phyloP scores from a whole-genome alignment of 345 rosid genomes.

The Rhodamnia argentea region DNA sequence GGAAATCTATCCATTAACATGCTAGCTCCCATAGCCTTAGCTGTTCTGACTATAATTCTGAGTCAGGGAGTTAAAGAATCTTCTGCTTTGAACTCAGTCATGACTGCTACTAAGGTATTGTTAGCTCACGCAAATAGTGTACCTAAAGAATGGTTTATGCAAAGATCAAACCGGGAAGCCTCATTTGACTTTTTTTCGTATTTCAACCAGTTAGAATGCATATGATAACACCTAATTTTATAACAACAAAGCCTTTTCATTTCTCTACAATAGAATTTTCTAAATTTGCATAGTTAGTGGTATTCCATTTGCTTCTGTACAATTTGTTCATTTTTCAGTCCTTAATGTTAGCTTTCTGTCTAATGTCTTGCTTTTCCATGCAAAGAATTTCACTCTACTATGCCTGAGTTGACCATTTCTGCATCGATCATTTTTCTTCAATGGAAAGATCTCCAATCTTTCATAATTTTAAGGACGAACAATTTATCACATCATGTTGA shows the following conservation, averaged over 20 bases:
- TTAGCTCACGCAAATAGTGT: neutral
- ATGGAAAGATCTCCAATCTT: neutral
- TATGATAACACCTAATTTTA: neutral
- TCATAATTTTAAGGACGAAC: neutral
- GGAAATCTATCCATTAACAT: slow-evolving; percentile 74
- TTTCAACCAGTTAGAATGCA: neutral
- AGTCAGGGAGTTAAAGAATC: slow-evolving; percentile 83
- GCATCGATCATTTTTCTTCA: neutral
- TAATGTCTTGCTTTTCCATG: neutral
- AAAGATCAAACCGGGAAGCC: neutral
- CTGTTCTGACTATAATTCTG: slow-evolving; percentile 58
- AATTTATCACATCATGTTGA: neutral
- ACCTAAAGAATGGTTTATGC: neutral
- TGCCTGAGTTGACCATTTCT: neutral
- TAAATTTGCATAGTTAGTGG: neutral
- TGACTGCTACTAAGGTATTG: slow-evolving; percentile 74
- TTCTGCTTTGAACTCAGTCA: slow-evolving; percentile 56
- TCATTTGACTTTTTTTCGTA: neutral
- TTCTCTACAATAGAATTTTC: neutral
- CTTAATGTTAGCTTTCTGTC: neutral
- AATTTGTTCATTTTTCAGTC: neutral
- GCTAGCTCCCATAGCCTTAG: slow-evolving; percentile 65
- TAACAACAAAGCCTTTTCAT: neutral
- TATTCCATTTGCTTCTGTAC: neutral
- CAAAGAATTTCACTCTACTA: neutral